Conservation (phyloP, 768 basidiomycete genomes). For the Austroboletus eburneus region DNA sequence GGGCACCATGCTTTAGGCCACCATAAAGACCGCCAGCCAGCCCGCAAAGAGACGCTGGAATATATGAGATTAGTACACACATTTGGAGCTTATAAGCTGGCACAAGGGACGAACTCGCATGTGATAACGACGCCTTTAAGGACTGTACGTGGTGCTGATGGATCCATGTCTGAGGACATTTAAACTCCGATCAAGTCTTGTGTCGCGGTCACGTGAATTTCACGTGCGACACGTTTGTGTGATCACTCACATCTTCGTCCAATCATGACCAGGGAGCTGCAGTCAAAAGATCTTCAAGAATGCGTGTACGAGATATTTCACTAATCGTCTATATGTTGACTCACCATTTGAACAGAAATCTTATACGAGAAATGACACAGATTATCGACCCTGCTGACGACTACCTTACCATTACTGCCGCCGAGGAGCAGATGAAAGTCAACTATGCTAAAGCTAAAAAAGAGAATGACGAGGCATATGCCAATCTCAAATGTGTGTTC, state of each 20-base stretch:
- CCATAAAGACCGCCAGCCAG: conserved; percentile 40
- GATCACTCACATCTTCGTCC: not conserved
- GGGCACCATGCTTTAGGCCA: conserved; percentile 45
- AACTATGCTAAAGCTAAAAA: conserved; percentile 57
- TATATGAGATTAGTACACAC: conserved; percentile 26
- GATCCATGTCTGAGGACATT: conserved; percentile 20
- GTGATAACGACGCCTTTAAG: conserved; percentile 56
- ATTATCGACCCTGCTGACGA: conserved; percentile 80
- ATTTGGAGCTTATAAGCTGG: conserved; percentile 5
- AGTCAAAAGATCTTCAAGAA: conserved; percentile 33
- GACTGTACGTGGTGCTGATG: conserved; percentile 40
- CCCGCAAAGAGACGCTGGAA: conserved; percentile 56
- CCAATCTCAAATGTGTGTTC: conserved; percentile 55
- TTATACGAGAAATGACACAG: conserved; percentile 63
- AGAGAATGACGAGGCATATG: conserved; percentile 64
- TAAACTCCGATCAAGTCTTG: not conserved
- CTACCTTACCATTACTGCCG: conserved; percentile 67
- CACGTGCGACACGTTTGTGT: conserved; percentile 6
- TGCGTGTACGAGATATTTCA: conserved; percentile 25
- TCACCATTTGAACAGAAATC: conserved; percentile 42
- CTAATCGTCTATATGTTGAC: conserved; percentile 2
- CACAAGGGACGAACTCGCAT: conserved; percentile 70
- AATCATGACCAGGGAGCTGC: conserved; percentile 27
- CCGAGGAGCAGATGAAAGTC: conserved; percentile 63
- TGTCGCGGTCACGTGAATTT: not conserved